Evolutionary conservation across 2,329 filamentous ascomycete genomes (phyloP), one percentile per base, ranked within the genome.

Genomic region (Botrytis deweyae): DNA sequence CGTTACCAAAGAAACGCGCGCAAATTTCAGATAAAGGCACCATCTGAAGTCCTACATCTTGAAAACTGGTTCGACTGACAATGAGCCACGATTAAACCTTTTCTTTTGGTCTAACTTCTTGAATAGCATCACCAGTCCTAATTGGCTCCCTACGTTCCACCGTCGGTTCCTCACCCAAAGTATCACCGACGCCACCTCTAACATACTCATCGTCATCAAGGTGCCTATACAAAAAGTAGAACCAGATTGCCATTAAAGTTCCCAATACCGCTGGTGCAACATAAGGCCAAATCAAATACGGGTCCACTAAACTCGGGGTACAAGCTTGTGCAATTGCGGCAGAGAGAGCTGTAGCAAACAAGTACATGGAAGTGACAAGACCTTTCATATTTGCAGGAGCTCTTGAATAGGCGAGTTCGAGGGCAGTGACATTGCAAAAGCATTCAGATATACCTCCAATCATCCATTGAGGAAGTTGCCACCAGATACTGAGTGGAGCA

Each of bases 361-460:
- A 85, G 80, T 90, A 91, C 79, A 93, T 85, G 42, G 88, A 88
- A 82, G 87, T 86, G 78, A 95, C 91, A 33, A 94, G 86, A 2
- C 90, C 92, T 77, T 91, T 90, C 92, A 95, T 94, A 84, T 93
- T 93, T 79, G 87, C 89, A 44, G 92, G 92, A 0, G 92, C 91
- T 82, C 93, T 93, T 80, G 90, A 90, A 83, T 90, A 94, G 59
- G 92, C 92, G 75, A 93, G 93, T 81, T 93, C 92, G 76, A 92
- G 88, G 1, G 90, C 90, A 8, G 88, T 89, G 69, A 89, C 85
- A 46, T 85, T 87, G 9, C 85, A 84, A 77, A 89, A 87, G 76
- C 88, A 88, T 81, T 89, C 87, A 0, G 86, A 87, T 76, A 88
- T 84, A 73, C 85, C 87, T 66, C 87, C 84, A 9, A 90, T 81